A percentile compares a stretch with the other conserved stretches of the same genome.
These are phyloP conservation scores for Otatea glauca DNA, from an alignment of 176 grass and related monocot genomes.

Conservation along the genomic window DNA sequence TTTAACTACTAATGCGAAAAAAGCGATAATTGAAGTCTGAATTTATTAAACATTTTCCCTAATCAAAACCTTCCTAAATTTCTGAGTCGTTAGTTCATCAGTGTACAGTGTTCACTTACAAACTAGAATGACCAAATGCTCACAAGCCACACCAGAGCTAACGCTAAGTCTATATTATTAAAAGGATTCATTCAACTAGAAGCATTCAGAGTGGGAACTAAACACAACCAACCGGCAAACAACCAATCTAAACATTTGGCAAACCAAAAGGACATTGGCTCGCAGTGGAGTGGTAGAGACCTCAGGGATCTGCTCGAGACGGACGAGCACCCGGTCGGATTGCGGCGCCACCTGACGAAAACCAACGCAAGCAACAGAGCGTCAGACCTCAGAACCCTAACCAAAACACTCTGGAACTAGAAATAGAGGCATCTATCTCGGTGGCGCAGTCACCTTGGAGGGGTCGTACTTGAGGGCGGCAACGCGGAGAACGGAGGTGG, in stretches of 20 bases:
- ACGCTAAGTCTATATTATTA: not conserved
- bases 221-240: not conserved
- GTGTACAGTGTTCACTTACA: not conserved
- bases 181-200: not conserved
- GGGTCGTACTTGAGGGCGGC: constrained; percentile 75
- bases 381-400: constrained; percentile 26
- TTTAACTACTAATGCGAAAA: not conserved
- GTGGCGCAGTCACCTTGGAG: constrained; percentile 52
- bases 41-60: not conserved
- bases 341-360: constrained; percentile 73
- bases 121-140: not conserved
- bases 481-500: constrained; percentile 47
- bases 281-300: constrained; percentile 32
- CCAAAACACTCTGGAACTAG: not conserved
- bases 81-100: not conserved
- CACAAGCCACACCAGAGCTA: not conserved
- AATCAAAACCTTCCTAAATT: not conserved
- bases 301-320: constrained; percentile 86
- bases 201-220: not conserved
- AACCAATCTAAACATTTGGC: not conserved
- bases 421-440: not conserved
- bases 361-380: constrained; percentile 18
- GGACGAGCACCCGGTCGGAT: constrained; percentile 81
- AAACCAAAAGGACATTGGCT: not conserved
- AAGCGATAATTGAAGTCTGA: not conserved